Evolutionary conservation across 805 yeast species (phyloP).

Genomic region (Komagataella populi): DNA sequence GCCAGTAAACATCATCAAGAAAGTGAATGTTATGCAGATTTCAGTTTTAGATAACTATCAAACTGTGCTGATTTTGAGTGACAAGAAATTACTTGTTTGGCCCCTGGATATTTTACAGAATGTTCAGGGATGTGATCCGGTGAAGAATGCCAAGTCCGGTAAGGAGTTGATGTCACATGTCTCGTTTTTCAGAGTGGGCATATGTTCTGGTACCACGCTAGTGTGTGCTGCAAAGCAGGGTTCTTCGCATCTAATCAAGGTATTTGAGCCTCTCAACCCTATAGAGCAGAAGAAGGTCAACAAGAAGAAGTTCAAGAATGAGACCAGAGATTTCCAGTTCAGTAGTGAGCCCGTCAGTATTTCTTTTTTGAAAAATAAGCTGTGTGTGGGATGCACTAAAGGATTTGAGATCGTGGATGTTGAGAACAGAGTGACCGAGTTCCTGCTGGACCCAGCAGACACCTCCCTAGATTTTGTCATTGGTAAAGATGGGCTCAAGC

Average conservation of each 20-base stretch:
- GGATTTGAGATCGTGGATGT: conserved; percentile 92
- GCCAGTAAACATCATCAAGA: conserved; percentile 65
- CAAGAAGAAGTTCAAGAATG: conserved; percentile 59
- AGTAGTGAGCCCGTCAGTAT: conserved; percentile 85
- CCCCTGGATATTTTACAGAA: conserved; percentile 51
- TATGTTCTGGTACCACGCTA: conserved; percentile 77
- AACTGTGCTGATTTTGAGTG: conserved; percentile 67
- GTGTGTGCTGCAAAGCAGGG: conserved; percentile 82
- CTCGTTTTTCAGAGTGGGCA: conserved; percentile 82
- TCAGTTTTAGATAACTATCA: conserved; percentile 89
- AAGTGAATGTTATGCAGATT: conserved; percentile 70
- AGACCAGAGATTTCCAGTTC: conserved; percentile 64
- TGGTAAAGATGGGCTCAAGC: conserved; percentile 69
- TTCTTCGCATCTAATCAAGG: conserved; percentile 64
- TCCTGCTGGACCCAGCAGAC: conserved; percentile 94
- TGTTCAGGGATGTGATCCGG: conserved; percentile 33
- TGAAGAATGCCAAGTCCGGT: conserved; percentile 45
- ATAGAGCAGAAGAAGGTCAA: conserved; percentile 35
- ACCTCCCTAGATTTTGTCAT: conserved; percentile 92
- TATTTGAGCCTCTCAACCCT: conserved; percentile 84
- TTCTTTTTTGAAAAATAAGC: conserved; percentile 74
- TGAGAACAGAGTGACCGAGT: conserved; percentile 74
- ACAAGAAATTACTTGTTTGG: conserved; percentile 69
- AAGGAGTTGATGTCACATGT: conserved; percentile 81
- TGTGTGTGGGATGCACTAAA: conserved; percentile 91